A percentile compares a stretch with the other conserved stretches of the same genome.
phyloP scores from a whole-genome alignment of 306 rosid species.

The Elaeagnus macrophylla region DNA sequence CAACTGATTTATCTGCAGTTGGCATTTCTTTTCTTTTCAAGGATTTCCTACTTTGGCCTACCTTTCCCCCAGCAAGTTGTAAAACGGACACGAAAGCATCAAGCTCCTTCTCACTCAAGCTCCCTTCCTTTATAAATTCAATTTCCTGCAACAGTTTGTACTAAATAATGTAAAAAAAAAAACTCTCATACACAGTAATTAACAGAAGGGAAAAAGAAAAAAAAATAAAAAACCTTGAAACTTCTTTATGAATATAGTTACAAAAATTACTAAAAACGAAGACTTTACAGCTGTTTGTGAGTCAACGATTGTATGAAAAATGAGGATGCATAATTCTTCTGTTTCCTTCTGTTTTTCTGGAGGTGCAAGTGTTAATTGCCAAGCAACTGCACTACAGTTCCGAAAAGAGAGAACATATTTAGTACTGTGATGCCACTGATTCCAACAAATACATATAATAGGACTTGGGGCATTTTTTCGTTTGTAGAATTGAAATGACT shows the following conservation, averaged over 20 bases:
- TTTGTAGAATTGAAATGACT: neutral
- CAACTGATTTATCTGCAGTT: constrained; percentile 49
- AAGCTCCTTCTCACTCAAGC: constrained; percentile 56
- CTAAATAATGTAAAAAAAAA: constrained; percentile 6
- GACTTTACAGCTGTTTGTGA: constrained; percentile 65
- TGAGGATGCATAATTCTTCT: constrained; percentile 48
- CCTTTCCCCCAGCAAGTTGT: constrained; percentile 59
- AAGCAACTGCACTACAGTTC: constrained; percentile 55
- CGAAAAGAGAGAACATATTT: constrained; percentile 20
- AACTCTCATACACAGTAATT: constrained; percentile 2
- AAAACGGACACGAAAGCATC: constrained; percentile 70
- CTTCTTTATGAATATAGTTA: constrained; percentile 1
- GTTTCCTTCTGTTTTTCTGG: constrained; percentile 35
- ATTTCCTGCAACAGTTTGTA: constrained; percentile 58
- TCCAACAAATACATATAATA: constrained; percentile 1
- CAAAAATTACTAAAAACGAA: constrained; percentile 9
- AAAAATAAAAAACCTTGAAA: constrained; percentile 8
- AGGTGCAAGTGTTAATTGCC: constrained; percentile 63
- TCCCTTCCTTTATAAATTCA: constrained; percentile 73
- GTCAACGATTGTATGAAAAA: constrained; percentile 57
- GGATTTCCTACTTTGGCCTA: constrained; percentile 31
- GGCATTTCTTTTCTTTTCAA: constrained; percentile 40
- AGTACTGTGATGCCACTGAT: constrained; percentile 10
- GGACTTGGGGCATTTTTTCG: too few species aligned
- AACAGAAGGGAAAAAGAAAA: constrained; percentile 14